phyloP scores from a whole-genome alignment of 106 monocot species.

The Dendrobium officinale region DNA sequence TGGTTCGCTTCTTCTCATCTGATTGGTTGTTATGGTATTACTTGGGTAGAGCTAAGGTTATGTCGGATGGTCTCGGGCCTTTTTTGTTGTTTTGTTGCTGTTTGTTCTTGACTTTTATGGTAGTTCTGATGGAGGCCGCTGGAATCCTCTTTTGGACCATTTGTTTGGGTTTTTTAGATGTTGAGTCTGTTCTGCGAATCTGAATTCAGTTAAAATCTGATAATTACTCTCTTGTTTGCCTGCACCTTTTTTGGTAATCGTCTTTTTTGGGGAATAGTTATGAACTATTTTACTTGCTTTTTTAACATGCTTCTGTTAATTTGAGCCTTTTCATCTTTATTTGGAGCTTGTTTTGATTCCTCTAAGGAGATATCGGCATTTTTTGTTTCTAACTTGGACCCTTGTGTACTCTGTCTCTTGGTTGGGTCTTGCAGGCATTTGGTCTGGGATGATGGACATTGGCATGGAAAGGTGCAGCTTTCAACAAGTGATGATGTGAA shows the following conservation, averaged over 20 bases:
- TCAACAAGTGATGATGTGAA: constrained; percentile 1
- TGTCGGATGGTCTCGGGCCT: neutral
- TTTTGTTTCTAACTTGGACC: neutral
- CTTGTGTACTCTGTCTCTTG: neutral
- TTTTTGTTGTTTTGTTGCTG: constrained; percentile 5
- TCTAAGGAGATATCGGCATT: neutral
- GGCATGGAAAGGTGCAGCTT: constrained; percentile 10
- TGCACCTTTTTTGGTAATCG: neutral
- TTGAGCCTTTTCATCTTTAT: neutral
- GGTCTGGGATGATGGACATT: constrained; percentile 71
- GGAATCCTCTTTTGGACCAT: neutral
- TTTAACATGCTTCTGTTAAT: neutral
- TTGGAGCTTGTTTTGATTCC: neutral
- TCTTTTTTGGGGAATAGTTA: neutral
- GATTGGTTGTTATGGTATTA: neutral
- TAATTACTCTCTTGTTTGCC: neutral
- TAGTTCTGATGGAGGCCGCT: constrained; percentile 3
- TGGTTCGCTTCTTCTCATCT: neutral
- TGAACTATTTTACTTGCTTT: neutral
- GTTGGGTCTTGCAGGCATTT: constrained; percentile 42
- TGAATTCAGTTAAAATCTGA: neutral
- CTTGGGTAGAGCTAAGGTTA: neutral
- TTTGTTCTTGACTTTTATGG: neutral
- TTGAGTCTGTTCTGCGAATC: neutral
- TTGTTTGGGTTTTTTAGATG: neutral